A percentile compares a stretch with the other conserved stretches of the same genome.
Conservation (phyloP, 768 basidiomycete species). For the Xerocomellus intermedius region DNA sequence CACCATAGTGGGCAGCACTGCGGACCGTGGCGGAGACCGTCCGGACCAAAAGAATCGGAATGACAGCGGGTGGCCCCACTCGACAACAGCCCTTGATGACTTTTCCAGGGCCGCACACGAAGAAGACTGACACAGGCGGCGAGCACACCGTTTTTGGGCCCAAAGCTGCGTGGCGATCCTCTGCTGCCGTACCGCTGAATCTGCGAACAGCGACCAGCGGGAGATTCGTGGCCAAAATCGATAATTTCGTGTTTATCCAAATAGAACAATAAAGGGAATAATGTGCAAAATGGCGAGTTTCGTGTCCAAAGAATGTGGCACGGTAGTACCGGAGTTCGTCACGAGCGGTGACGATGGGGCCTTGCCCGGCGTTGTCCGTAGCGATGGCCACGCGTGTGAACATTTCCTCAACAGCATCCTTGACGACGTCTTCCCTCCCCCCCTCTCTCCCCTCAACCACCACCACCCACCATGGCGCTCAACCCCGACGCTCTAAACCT, state of each 20-base stretch:
- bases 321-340: constrained; percentile 38
- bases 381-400: constrained; percentile 42
- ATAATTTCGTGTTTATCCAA: not conserved
- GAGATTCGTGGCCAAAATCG: constrained; percentile 7
- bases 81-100: constrained; percentile 11
- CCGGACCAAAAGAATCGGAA: constrained; percentile 13
- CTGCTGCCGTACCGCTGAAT: not conserved
- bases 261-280: constrained; percentile 9
- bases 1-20: constrained; percentile 5
- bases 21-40: constrained; percentile 22
- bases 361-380: constrained; percentile 43
- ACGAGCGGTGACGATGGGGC: constrained; percentile 43
- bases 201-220: not conserved
- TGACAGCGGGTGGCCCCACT: constrained; percentile 5
- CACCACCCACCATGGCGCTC: constrained; percentile 36
- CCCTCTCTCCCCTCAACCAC: constrained; percentile 37
- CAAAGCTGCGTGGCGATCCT: constrained; percentile 15
- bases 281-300: constrained; percentile 17
- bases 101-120: constrained; percentile 9
- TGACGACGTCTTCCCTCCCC: constrained; percentile 37
- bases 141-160: constrained; percentile 14
- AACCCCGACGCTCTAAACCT: constrained; percentile 47
- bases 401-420: constrained; percentile 42
- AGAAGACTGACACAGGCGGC: constrained; percentile 7
- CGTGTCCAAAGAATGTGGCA: constrained; percentile 33